These are phyloP conservation scores for Drechslerella dactyloides DNA, from an alignment of 2,329 filamentous ascomycete genomes.

Conservation along the genomic window DNA sequence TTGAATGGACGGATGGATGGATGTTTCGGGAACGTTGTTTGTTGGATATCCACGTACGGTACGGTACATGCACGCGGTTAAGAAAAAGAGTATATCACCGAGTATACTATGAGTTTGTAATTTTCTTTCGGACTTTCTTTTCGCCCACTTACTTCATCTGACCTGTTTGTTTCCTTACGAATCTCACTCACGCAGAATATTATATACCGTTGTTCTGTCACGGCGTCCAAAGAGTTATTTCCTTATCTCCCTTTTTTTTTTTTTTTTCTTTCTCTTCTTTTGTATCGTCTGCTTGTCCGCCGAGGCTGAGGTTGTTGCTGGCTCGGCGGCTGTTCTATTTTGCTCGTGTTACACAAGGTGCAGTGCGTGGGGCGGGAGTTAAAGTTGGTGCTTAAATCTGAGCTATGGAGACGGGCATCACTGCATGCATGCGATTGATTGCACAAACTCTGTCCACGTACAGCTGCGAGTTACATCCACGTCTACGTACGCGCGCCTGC, in stretches of 20 bases:
- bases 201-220: conserved; percentile 8
- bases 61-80: not conserved
- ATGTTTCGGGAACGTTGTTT: not conserved
- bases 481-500: too few species aligned
- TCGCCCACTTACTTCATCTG: too few species aligned
- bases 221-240: conserved; percentile 2
- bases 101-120: conserved; percentile 3
- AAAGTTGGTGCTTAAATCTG: not conserved
- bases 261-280: conserved; percentile 21
- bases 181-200: conserved; percentile 16
- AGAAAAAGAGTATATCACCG: not conserved
- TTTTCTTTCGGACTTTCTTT: conserved; percentile 7
- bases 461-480: not conserved
- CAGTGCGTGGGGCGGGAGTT: conserved; percentile 5
- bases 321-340: not conserved
- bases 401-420: not conserved
- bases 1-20: not conserved
- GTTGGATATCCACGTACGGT: not conserved
- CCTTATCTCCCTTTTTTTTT: conserved; percentile 13
- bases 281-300: not conserved
- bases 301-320: conserved; percentile 12
- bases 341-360: conserved; percentile 5
- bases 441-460: conserved; percentile 8
- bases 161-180: conserved; percentile 14
- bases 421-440: not conserved